phyloP scores from a whole-genome alignment of 106 monocot species.

The Triglochin maritima region DNA sequence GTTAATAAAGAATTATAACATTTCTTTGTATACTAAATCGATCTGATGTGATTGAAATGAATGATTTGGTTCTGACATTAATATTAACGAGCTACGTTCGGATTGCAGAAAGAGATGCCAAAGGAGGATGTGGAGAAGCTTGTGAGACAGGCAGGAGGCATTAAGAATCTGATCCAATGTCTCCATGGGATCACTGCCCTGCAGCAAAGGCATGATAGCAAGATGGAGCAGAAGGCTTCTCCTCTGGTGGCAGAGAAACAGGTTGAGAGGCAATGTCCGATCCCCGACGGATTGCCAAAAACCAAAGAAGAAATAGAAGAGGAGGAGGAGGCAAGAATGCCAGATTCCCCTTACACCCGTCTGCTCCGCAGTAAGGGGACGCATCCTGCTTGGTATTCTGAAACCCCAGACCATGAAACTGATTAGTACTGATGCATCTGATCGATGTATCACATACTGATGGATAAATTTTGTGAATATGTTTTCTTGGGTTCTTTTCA shows the following conservation, averaged over 20 bases:
- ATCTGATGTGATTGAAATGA: no score
- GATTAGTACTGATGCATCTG: slow-evolving; percentile 21
- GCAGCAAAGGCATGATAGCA: slow-evolving; percentile 23
- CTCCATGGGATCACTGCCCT: slow-evolving; percentile 42
- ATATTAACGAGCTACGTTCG: not conserved
- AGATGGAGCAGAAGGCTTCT: not conserved
- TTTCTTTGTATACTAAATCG: no score
- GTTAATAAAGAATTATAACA: no score
- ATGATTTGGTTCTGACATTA: no score
- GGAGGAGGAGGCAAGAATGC: slow-evolving; percentile 60
- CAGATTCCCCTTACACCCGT: slow-evolving; percentile 57
- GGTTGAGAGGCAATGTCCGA: slow-evolving; percentile 22
- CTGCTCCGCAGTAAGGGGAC: slow-evolving; percentile 54
- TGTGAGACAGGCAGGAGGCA: slow-evolving; percentile 44
- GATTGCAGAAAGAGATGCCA: slow-evolving; percentile 48
- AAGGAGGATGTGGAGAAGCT: slow-evolving; percentile 60
- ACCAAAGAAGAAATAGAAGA: slow-evolving; percentile 66
- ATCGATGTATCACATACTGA: not conserved
- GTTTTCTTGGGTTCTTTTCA: no score
- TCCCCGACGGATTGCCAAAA: slow-evolving; percentile 76
- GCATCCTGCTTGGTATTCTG: slow-evolving; percentile 67
- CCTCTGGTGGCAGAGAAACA: slow-evolving; percentile 4
- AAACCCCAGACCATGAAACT: slow-evolving; percentile 67
- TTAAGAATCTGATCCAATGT: slow-evolving; percentile 35
- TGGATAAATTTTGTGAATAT: no score